phyloP scores from a whole-genome alignment of 805 yeast species.

The Wickerhamomyces sydowiorum region DNA sequence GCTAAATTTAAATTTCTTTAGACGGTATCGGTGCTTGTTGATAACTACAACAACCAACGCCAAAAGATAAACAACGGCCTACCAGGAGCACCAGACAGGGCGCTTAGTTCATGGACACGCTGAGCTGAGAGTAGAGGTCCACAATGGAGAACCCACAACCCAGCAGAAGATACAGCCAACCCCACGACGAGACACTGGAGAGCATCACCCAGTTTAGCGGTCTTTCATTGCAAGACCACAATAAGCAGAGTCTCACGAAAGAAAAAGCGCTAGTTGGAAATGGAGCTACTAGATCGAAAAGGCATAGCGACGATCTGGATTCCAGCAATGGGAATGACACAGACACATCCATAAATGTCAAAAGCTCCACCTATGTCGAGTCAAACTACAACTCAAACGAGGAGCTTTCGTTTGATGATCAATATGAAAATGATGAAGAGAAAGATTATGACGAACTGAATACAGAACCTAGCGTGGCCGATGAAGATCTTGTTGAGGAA shows the following conservation, averaged over 20 bases:
- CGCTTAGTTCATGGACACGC: background rate
- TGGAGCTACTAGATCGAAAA: no score
- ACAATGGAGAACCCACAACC: background rate
- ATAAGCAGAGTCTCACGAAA: background rate
- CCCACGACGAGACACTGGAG: background rate
- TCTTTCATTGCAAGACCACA: background rate
- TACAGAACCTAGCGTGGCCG: no score
- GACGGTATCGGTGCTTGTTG: background rate
- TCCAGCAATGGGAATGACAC: background rate
- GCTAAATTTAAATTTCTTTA: background rate
- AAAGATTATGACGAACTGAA: no score
- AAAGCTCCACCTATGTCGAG: background rate
- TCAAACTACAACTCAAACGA: background rate
- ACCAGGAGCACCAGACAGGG: background rate
- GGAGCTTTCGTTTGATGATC: background rate
- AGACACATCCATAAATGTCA: background rate
- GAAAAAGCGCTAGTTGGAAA: background rate
- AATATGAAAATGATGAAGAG: no score
- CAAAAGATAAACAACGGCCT: background rate
- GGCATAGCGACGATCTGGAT: background rate
- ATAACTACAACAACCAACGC: background rate
- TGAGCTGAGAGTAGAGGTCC: background rate
- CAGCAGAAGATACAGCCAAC: background rate
- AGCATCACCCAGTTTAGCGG: background rate
- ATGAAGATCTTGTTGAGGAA: no score